Conservation (phyloP, 768 basidiomycete species). For the Hericium coralloides region DNA sequence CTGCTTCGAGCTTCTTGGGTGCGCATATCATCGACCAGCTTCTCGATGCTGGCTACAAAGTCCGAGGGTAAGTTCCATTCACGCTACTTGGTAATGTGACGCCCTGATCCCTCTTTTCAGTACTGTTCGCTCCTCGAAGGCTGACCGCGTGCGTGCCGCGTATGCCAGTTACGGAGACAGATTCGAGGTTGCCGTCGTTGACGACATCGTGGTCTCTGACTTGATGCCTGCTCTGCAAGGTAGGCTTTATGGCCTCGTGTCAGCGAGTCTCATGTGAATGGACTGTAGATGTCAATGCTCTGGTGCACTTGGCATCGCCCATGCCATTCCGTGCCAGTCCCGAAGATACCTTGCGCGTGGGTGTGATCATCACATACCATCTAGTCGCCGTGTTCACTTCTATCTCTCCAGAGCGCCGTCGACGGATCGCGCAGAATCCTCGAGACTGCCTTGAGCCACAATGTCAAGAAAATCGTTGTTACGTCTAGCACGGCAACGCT, state of each 20-base stretch:
- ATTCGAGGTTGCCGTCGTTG: no score
- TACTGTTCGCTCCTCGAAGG: no score
- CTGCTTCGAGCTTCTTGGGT: no score
- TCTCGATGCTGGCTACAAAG: no score
- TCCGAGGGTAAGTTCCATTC: no score
- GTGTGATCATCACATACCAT: background rate
- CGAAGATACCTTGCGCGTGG: background rate
- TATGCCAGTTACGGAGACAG: no score
- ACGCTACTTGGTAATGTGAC: no score
- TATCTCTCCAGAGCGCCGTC: background rate
- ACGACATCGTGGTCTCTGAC: no score
- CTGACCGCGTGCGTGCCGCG: no score
- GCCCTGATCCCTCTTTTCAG: background rate
- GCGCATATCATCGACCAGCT: no score
- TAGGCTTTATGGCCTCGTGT: no score
- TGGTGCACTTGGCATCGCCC: background rate
- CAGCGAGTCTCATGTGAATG: background rate
- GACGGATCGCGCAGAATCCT: background rate
- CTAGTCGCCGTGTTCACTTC: background rate
- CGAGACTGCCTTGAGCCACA: background rate
- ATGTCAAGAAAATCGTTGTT: background rate
- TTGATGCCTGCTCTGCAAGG: no score
- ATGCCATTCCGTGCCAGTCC: background rate
- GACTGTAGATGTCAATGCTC: background rate
- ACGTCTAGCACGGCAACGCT: background rate